These are phyloP conservation scores for Candida sonorensis DNA, from an alignment of 805 yeast genomes.

Conservation along the genomic window DNA sequence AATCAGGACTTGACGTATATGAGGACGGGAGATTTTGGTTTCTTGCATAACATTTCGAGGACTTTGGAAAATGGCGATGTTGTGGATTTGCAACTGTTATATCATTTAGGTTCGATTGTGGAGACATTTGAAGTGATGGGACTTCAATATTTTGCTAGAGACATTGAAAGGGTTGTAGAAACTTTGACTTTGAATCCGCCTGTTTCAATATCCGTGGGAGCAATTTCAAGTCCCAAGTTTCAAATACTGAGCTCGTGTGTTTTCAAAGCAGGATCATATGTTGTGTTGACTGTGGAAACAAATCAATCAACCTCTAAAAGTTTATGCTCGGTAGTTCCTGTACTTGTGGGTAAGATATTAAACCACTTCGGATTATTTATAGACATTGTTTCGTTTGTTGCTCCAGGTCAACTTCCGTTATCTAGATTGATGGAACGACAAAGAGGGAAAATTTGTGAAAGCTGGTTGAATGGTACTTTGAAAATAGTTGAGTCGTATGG, in stretches of 20 bases:
- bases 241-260: conserved; percentile 34
- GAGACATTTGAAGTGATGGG: conserved; percentile 92
- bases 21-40: conserved; percentile 93
- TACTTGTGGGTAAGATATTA: conserved; percentile 71
- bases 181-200: conserved; percentile 25
- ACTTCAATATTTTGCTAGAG: conserved; percentile 81
- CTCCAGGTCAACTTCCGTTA: conserved; percentile 53
- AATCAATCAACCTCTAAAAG: conserved; percentile 13
- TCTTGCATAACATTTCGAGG: conserved; percentile 65
- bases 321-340: conserved; percentile 67
- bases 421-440: conserved; percentile 74
- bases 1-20: conserved; percentile 59
- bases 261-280: conserved; percentile 75
- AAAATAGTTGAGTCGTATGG: conserved; percentile 39
- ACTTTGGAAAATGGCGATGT: conserved; percentile 13
- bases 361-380: conserved; percentile 75
- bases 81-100: conserved; percentile 65
- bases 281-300: conserved; percentile 66
- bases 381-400: conserved; percentile 79
- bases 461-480: conserved; percentile 47
- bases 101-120: conserved; percentile 75
- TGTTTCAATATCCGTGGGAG: conserved; percentile 19
- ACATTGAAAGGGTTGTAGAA: conserved; percentile 68
- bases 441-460: conserved; percentile 56
- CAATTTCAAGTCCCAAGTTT: neutral